These are phyloP conservation scores for Lactuca saligna DNA, from an alignment of 129 eudicot species.

Conservation along the genomic window DNA sequence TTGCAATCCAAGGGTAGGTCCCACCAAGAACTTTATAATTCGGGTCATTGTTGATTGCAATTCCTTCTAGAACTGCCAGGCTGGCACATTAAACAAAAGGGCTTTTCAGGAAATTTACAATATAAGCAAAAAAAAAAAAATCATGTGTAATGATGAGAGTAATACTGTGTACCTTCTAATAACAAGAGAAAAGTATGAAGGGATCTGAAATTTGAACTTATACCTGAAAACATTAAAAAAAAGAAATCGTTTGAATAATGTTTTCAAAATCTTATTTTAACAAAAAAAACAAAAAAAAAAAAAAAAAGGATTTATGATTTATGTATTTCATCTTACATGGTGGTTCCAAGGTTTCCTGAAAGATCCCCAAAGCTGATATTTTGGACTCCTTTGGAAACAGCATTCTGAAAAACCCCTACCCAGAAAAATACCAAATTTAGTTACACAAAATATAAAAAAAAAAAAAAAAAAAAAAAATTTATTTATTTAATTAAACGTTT, in stretches of 20 bases:
- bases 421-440: conserved; percentile 25
- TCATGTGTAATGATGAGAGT: background rate
- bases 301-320: background rate
- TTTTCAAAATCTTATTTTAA: background rate
- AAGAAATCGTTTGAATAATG: background rate
- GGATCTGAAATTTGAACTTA: conserved; percentile 90
- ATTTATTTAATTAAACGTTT: background rate
- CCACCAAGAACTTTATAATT: conserved; percentile 95
- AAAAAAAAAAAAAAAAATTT: no score
- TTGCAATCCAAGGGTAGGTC: conserved; percentile 99
- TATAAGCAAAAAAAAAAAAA: background rate
- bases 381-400: conserved; percentile 79
- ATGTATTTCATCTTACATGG: conserved; percentile 54
- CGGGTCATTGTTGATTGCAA: conserved; percentile 78
- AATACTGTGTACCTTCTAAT: conserved; percentile 69
- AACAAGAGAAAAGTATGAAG: conserved; percentile 94
- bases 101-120: background rate
- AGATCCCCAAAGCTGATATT: conserved; percentile 98
- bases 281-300: no score
- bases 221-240: conserved; percentile 54
- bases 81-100: conserved; percentile 43
- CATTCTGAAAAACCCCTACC: conserved; percentile 82
- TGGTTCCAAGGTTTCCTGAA: conserved; percentile 75
- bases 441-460: conserved; percentile 7
- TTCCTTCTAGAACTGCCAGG: conserved; percentile 97